A percentile compares a stretch with the other conserved stretches of the same genome.
phyloP scores from a whole-genome alignment of 768 basidiomycete species.

The Asterophora lycoperdoides region DNA sequence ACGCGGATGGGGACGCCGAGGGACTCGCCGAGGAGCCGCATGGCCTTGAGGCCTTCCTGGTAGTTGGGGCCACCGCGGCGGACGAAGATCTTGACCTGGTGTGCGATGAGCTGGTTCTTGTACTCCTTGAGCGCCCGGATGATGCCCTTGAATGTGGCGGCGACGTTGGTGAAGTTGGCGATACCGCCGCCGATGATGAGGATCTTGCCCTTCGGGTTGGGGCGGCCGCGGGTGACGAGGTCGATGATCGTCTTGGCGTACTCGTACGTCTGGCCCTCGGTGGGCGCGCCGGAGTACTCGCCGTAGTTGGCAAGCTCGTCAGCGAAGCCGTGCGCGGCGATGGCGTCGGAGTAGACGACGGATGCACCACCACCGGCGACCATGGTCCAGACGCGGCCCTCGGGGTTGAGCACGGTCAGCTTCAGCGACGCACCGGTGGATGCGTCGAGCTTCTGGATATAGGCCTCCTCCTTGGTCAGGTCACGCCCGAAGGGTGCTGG shows the following conservation, averaged over 20 bases:
- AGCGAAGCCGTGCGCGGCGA: constrained; percentile 90
- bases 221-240: constrained; percentile 86
- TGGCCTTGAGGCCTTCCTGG: constrained; percentile 96
- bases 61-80: constrained; percentile 99
- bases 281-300: constrained; percentile 98
- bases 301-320: constrained; percentile 99
- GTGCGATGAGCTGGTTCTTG: constrained; percentile 77
- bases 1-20: constrained; percentile 97
- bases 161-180: constrained; percentile 99
- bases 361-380: constrained; percentile 92
- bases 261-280: constrained; percentile 97
- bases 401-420: constrained; percentile 91
- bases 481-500: constrained; percentile 96
- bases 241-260: constrained; percentile 99
- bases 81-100: constrained; percentile 92
- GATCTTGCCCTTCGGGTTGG: constrained; percentile 87
- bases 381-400: constrained; percentile 99
- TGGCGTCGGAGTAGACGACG: constrained; percentile 72
- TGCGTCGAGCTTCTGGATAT: constrained; percentile 96
- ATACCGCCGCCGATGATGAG: constrained; percentile 99
- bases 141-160: constrained; percentile 99
- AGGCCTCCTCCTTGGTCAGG: constrained; percentile 97
- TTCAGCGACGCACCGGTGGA: constrained; percentile 98
- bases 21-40: constrained; percentile 94
- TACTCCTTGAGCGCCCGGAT: constrained; percentile 94